Evolutionary conservation across 495 filamentous ascomycete species (phyloP), one percentile per base, ranked within the genome.

Genomic region (Talaromyces borbonicus): DNA sequence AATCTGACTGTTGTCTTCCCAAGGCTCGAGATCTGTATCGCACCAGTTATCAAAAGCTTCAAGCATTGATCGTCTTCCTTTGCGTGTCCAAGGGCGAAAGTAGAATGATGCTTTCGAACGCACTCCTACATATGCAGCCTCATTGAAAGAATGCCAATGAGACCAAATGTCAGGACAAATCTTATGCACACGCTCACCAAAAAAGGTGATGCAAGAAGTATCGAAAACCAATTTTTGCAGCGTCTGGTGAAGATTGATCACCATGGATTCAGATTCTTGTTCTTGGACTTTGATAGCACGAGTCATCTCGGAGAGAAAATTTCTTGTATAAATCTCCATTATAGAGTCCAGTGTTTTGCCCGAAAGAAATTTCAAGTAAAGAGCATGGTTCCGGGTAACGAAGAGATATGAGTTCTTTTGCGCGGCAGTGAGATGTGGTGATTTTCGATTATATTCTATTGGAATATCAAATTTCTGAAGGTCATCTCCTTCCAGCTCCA

Each of bases 31-130:
- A 1, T 41, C 37, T 31, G 24, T 29, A 16, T 40, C 24, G 24
- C 39, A 36, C 46, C 46, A 48, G 5, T 23, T 48, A 19, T 48
- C 46, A 43, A 48, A 48, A 12, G 31, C 14, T 11, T 19, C 35
- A 4, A 48, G 24, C 33, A 48, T 37, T 4, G 24, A 11, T 11
- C 26, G 14, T 16, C 46, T 22, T 11, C 33, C 37, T 24, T 22
- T 14, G 18, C 23, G 30, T 9, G 35, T 36, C 25, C 35, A 24
- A 4, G 46, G 46, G 22, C 33, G 39, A 1, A 48, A 5, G 7
- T 43, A 24, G 9, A 39, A 48, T 3, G 46, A 37, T 1, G 38
- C 11, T 3, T 48, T 48, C 9, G 46, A 48, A 15, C 46, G 46
- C 18, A 48, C 46, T 0, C 46, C 46, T 8, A 40, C 23, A 41